Percentiles rank a stretch among this genome's conserved stretches.
Evolutionary conservation across 208 protist species (phyloP).

Genomic region (Trichomonas vaginalis): DNA sequence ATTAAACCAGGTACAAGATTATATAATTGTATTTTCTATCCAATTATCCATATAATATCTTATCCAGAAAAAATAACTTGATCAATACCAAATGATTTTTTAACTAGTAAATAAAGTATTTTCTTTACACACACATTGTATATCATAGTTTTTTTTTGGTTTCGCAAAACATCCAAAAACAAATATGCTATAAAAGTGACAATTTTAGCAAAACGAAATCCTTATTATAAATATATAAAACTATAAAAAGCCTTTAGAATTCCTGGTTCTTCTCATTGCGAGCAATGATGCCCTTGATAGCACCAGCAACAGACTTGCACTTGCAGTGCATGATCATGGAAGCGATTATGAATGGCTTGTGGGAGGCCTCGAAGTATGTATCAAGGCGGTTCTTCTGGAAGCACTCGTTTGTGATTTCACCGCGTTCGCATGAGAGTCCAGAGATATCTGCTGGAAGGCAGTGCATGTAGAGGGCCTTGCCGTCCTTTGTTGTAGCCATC

Average conservation of each 20-base stretch:
- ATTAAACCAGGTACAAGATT: no score
- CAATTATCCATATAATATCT: no score
- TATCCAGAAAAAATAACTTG: no score
- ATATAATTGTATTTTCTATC: no score
- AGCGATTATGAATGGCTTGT: constrained; percentile 1
- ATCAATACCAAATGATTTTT: no score
- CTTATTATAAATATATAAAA: no score
- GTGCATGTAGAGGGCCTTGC: constrained; percentile 13
- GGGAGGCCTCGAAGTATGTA: background rate
- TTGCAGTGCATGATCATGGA: constrained; percentile 15
- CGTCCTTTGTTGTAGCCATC: background rate
- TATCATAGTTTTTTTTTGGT: no score
- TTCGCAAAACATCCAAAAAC: no score
- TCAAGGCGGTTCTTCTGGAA: background rate
- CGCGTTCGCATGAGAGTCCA: background rate
- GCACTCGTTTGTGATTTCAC: constrained; percentile 7
- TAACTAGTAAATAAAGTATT: no score
- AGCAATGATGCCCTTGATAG: background rate
- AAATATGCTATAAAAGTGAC: no score
- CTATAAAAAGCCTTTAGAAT: background rate
- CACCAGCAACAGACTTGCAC: background rate
- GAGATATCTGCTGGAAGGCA: background rate
- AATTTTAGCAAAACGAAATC: no score
- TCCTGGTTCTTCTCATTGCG: background rate
- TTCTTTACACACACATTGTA: no score